Conservation (phyloP, 345 rosid species). For the Brassica incana region DNA sequence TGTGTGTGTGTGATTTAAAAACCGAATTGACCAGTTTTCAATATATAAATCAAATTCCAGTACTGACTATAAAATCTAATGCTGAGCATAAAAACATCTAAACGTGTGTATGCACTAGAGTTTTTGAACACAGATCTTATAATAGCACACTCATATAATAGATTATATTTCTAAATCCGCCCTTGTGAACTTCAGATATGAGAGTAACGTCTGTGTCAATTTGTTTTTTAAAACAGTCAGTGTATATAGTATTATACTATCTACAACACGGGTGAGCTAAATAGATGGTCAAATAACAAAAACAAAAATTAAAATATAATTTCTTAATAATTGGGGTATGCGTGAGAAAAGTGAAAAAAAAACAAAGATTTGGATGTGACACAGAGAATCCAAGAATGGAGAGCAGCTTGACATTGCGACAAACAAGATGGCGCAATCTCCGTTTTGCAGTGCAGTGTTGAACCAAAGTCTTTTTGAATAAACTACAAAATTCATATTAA, state of each 20-base stretch:
- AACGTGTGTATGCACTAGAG: background rate
- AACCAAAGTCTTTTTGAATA: constrained; percentile 3
- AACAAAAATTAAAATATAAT: background rate
- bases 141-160: background rate
- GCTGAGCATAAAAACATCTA: background rate
- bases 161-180: background rate
- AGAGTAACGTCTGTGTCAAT: background rate
- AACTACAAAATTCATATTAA: constrained; percentile 9
- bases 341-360: constrained; percentile 8
- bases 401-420: constrained; percentile 38
- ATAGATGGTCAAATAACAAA: background rate
- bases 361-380: constrained; percentile 27
- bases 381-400: constrained; percentile 36
- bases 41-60: background rate
- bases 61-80: background rate
- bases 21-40: background rate
- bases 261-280: background rate
- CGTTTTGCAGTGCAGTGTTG: constrained; percentile 34
- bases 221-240: background rate
- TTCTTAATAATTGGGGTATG: background rate
- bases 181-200: background rate
- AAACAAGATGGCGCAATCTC: constrained; percentile 40
- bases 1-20: background rate
- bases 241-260: background rate
- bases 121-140: background rate